Conservation (phyloP, 148 eudicot genomes). For the Agrostemma githago region DNA sequence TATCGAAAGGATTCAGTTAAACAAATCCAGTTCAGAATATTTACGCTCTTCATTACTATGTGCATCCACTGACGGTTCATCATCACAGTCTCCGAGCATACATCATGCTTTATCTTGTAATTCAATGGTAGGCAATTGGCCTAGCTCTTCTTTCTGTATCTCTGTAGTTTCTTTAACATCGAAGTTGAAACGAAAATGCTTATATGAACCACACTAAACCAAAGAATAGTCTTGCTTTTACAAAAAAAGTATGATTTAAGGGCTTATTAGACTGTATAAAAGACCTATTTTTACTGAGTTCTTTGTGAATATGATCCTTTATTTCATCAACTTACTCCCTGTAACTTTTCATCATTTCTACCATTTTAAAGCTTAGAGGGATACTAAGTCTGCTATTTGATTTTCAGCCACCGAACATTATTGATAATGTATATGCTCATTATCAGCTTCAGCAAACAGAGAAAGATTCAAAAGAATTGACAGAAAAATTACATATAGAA, state of each 20-base stretch:
- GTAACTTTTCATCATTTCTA: not conserved
- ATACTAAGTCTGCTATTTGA: not conserved
- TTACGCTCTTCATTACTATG: not conserved
- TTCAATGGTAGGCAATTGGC: not conserved
- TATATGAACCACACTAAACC: not conserved
- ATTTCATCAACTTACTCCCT: not conserved
- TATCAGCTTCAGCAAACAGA: conserved; percentile 1
- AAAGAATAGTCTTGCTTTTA: too few relatives aligned
- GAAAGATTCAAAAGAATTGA: not conserved
- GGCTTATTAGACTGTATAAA: not conserved
- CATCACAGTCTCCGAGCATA: conserved; percentile 3
- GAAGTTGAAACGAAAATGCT: not conserved
- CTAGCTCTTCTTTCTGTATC: not conserved
- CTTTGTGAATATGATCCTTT: not conserved
- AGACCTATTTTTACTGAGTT: too few relatives aligned
- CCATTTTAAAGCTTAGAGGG: not conserved
- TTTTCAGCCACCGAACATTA: conserved; percentile 6
- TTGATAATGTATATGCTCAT: not conserved
- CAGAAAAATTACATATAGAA: not conserved
- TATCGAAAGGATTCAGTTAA: not conserved
- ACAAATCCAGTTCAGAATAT: not conserved
- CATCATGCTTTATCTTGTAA: not conserved
- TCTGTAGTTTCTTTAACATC: not conserved
- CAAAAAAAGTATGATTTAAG: too few relatives aligned
- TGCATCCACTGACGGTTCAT: conserved; percentile 1